phyloP scores from a whole-genome alignment of 2,329 filamentous ascomycete species.

The Niveomyces coronatus region DNA sequence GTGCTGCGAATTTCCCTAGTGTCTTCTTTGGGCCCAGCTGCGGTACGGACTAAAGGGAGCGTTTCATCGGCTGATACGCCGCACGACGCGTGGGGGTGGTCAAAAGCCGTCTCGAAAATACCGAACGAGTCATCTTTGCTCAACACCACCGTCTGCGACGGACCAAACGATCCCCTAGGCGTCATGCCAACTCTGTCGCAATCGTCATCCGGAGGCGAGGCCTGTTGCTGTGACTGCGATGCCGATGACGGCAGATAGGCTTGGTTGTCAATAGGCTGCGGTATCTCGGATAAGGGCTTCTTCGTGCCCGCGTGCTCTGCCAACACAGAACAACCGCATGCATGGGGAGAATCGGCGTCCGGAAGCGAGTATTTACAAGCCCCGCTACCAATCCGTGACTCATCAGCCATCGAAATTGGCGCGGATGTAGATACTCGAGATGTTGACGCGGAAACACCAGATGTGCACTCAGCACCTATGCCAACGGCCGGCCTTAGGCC shows the following conservation, averaged over 20 bases:
- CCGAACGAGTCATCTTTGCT: not conserved
- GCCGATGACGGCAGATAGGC: not conserved
- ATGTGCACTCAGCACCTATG: not conserved
- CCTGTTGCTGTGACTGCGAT: not conserved
- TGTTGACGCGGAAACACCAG: not conserved
- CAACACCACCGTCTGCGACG: not conserved
- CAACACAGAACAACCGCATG: not conserved
- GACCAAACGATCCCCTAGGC: not conserved
- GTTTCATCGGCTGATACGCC: not conserved
- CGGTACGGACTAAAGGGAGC: not conserved
- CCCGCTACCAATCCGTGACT: not conserved
- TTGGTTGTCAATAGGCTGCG: not conserved
- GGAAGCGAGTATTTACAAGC: not conserved
- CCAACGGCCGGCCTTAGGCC: not conserved
- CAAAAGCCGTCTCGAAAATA: not conserved
- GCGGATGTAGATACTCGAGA: not conserved
- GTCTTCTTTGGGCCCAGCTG: not conserved
- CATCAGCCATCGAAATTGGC: not conserved
- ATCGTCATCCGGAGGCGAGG: not conserved
- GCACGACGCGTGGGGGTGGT: not conserved
- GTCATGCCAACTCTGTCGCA: not conserved
- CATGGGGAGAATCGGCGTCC: not conserved
- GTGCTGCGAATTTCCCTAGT: not conserved
- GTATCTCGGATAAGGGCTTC: not conserved
- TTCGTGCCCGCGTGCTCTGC: not conserved